Conservation (phyloP, 1,139 yeast genomes). For the Eremothecium gossypii region DNA sequence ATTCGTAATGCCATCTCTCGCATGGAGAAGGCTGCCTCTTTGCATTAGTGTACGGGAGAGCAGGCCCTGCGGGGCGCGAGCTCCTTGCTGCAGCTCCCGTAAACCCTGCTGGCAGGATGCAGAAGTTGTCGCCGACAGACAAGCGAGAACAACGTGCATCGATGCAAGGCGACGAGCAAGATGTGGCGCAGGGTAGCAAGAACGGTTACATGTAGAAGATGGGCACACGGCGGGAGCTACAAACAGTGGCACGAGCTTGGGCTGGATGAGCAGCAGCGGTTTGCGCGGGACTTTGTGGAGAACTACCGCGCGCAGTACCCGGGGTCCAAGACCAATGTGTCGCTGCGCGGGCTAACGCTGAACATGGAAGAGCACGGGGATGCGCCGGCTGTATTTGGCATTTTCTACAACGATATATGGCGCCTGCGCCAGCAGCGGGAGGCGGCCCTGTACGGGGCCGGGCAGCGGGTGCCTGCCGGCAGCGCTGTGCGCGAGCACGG, state of each 20-base stretch:
- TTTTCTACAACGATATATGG: slow-evolving; percentile 27
- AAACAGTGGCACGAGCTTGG: slow-evolving; percentile 23
- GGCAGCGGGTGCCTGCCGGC: background rate
- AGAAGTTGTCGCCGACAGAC: too few species aligned
- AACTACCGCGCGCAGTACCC: slow-evolving; percentile 24
- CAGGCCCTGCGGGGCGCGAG: too few species aligned
- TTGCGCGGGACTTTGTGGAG: slow-evolving; percentile 21
- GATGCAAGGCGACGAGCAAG: too few species aligned
- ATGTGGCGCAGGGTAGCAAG: too few species aligned
- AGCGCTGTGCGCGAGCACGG: slow-evolving; percentile 8
- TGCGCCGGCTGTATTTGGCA: slow-evolving; percentile 27
- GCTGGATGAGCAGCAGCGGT: slow-evolving; percentile 19
- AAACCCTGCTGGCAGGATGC: too few species aligned
- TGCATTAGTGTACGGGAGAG: too few species aligned
- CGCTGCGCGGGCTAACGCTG: slow-evolving; percentile 18
- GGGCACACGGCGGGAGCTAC: slow-evolving; percentile 7
- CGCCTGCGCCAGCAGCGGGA: slow-evolving; percentile 6
- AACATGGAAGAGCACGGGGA: slow-evolving; percentile 21
- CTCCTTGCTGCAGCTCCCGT: too few species aligned
- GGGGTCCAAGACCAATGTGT: slow-evolving; percentile 25
- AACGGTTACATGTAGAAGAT: background rate
- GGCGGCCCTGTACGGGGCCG: slow-evolving; percentile 6
- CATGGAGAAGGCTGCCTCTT: too few species aligned
- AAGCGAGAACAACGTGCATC: too few species aligned
- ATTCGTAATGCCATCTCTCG: too few species aligned